Conservation (phyloP, 2,329 filamentous ascomycete genomes). For the Aspergillus fischeri region DNA sequence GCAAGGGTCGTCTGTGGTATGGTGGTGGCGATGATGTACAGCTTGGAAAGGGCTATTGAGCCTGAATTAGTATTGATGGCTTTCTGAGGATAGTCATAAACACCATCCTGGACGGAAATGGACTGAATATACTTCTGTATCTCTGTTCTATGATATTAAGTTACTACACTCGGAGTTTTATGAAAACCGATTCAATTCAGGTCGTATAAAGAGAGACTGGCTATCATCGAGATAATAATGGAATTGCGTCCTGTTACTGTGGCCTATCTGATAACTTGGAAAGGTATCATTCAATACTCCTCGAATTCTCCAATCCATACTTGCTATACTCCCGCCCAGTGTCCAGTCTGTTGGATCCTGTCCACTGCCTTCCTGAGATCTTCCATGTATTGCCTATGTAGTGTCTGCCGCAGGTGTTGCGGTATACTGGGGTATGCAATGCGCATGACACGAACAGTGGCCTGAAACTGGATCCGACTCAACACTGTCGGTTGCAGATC, state of each 20-base stretch:
- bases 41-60: not conserved
- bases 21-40: constrained; percentile 70
- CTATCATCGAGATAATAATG: too few species aligned
- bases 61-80: not conserved
- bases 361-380: constrained; percentile 12
- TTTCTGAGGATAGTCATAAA: too few species aligned
- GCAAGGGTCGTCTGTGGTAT: constrained; percentile 78
- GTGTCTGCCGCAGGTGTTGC: constrained; percentile 1
- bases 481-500: constrained; percentile 7
- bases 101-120: too few species aligned
- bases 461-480: constrained; percentile 4
- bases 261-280: not conserved
- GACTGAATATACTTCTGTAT: too few species aligned
- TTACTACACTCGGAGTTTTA: too few species aligned
- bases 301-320: not conserved
- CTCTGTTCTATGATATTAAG: too few species aligned
- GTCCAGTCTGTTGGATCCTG: constrained; percentile 10
- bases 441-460: constrained; percentile 5
- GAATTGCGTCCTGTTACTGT: too few species aligned
- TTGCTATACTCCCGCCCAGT: constrained; percentile 4
- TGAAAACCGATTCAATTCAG: too few species aligned
- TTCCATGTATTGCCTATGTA: constrained; percentile 10
- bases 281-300: not conserved
- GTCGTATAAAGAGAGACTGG: too few species aligned
- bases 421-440: constrained; percentile 7